Percentiles rank a stretch among this genome's conserved stretches.
These are phyloP conservation scores for Hygrophila difformis DNA, from an alignment of 257 asterid species.

Conservation along the genomic window DNA sequence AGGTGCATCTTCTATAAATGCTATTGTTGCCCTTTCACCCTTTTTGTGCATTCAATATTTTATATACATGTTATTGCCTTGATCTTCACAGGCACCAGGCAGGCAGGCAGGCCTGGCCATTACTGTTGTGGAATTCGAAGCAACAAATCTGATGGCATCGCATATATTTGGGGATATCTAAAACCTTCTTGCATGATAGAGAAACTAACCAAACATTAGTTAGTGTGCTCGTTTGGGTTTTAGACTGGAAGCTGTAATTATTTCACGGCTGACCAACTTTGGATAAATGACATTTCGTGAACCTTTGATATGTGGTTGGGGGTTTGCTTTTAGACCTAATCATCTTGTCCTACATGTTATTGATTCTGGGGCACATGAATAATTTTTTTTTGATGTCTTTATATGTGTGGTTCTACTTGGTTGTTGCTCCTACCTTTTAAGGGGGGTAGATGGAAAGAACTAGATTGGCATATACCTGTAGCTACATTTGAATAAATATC, in stretches of 20 bases:
- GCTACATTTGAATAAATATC: too few relatives aligned
- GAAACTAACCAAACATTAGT: background rate
- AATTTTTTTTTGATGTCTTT: too few relatives aligned
- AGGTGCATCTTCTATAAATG: too few relatives aligned
- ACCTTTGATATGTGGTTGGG: background rate
- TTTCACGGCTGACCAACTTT: background rate
- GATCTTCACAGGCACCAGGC: background rate
- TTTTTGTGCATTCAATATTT: background rate
- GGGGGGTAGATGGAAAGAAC: too few relatives aligned
- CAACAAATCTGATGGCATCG: background rate
- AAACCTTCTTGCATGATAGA: too few relatives aligned
- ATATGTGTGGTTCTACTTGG: too few relatives aligned
- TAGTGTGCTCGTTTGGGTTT: background rate
- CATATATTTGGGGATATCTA: background rate
- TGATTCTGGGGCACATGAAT: background rate
- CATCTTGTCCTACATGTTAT: background rate
- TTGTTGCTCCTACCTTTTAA: too few relatives aligned
- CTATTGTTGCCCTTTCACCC: background rate
- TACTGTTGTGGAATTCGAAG: background rate
- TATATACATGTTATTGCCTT: background rate
- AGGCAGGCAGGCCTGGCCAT: too few relatives aligned
- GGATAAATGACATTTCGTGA: background rate
- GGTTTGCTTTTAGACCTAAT: background rate
- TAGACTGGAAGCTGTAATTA: background rate
- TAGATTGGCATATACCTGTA: too few relatives aligned